Conservation (phyloP, 345 rosid genomes). For the Populus euphratica region DNA sequence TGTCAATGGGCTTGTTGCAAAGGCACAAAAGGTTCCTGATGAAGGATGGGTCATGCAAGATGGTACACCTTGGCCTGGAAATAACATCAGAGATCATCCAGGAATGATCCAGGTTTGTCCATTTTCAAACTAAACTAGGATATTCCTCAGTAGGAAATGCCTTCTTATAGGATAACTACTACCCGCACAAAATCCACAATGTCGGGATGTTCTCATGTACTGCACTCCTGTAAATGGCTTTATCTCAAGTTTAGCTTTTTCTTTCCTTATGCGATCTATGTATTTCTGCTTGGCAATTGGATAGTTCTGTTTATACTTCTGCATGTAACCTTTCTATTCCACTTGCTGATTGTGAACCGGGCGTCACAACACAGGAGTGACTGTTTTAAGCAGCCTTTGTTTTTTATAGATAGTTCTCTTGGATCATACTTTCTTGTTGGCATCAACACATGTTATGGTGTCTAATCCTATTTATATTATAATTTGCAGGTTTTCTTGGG, state of each 20-base stretch:
- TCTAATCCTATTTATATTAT: neutral
- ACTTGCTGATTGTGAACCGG: neutral
- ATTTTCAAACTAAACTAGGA: neutral
- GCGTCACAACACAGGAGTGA: neutral
- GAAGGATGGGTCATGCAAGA: conserved; percentile 78
- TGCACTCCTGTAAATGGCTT: neutral
- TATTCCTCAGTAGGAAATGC: neutral
- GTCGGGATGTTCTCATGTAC: neutral
- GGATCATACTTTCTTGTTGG: neutral
- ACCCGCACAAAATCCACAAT: neutral
- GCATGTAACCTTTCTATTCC: neutral
- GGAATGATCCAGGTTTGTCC: conserved; percentile 63
- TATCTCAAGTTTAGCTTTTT: too few species aligned
- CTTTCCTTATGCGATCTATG: neutral
- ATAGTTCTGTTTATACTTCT: neutral
- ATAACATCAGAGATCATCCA: conserved; percentile 60
- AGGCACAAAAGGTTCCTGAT: conserved; percentile 58
- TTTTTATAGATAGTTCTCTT: neutral
- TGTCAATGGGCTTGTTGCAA: conserved; percentile 55
- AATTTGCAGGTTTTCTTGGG: conserved; percentile 33
- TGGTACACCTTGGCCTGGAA: conserved; percentile 78
- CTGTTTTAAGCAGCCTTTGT: neutral
- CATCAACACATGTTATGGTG: neutral
- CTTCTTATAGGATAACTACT: neutral
- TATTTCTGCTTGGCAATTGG: neutral